Base-by-base conservation (phyloP, 2,329 filamentous ascomycete species). In the Epichloe hybrida region DNA sequence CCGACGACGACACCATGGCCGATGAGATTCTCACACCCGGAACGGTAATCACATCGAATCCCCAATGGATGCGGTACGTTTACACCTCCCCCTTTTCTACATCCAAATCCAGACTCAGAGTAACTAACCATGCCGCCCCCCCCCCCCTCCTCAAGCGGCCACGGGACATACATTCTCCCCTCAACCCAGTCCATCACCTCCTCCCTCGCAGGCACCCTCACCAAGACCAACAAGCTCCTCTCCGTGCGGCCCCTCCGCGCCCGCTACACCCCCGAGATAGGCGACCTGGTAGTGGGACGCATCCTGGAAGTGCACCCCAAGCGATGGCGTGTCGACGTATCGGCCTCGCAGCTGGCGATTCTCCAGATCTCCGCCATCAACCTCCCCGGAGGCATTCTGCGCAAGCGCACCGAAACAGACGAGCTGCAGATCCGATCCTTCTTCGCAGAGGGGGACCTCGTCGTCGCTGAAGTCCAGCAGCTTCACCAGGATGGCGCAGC, bases 401-500 rank as follows among this genome's bases (percentile, higher is more conserved):
- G 93, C 52, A 86, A 91, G 64, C 78, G 93, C 57, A 98, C 93
- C 31, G 90, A 91, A 62, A 94, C 93, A 15, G 93, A 98, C 67
- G 93, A 97, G 72, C 76, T 98, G 61, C 93, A 97, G 69, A 97
- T 98, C 68, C 81, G 93, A 48, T 88, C 83, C n/a, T 98, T 96
- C 69, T 97, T 98, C 71, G 83, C 85, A 50, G 93, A 98, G 68
- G 93, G 93, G 12, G 93, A 98, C 65, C 71, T 98, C 49, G 72
- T 98, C 15, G 87, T 97, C 17, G 93, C 93, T 1, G 93, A 98
- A 70, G 93, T 98, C 50, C 93, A 98, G 75, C 80, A 81, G 58
- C 74, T 98, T 50, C 88, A 89, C 65, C 77, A 81, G 52, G 91
- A 97, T 68, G 91, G 90, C 52, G 84, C 81, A 1, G 90, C 93